Conservation (phyloP, 768 basidiomycete species). For the Guyanaporus albipodus region DNA sequence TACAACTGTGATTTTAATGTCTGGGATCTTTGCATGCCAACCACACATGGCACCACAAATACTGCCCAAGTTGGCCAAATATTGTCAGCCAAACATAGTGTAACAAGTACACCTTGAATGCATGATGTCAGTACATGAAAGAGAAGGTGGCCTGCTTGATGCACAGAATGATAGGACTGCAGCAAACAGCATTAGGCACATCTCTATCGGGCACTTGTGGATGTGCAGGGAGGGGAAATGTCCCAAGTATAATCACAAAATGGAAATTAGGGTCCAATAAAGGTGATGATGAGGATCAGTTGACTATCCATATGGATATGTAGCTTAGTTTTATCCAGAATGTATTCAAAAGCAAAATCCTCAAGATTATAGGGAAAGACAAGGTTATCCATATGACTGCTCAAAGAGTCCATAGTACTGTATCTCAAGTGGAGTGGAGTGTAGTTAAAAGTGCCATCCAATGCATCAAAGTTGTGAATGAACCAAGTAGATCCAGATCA, state of each 20-base stretch:
- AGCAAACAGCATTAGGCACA: conserved; percentile 5
- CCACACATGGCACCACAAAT: conserved; percentile 79
- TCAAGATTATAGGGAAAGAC: conserved; percentile 33
- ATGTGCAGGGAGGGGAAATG: conserved; percentile 35
- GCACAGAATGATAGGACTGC: conserved; percentile 62
- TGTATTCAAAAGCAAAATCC: conserved; percentile 45
- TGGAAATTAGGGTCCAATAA: conserved; percentile 54
- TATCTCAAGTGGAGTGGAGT: too few species aligned
- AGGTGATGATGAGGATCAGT: background rate
- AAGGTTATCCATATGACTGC: too few species aligned
- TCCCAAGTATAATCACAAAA: conserved; percentile 65
- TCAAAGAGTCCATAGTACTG: too few species aligned
- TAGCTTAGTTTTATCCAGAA: conserved; percentile 49
- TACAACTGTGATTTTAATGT: conserved; percentile 81
- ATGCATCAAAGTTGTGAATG: too few species aligned
- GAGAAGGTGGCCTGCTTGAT: conserved; percentile 73
- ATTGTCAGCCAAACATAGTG: too few species aligned
- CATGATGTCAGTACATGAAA: conserved; percentile 63
- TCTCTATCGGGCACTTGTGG: too few species aligned
- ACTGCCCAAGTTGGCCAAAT: conserved; percentile 44
- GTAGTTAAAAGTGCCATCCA: too few species aligned
- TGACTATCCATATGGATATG: background rate
- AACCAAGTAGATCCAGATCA: too few species aligned
- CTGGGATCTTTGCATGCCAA: conserved; percentile 44
- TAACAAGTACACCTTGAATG: conserved; percentile 15